Conservation (phyloP, 1,284 basidiomycete species). For the Caloboletus inedulis region DNA sequence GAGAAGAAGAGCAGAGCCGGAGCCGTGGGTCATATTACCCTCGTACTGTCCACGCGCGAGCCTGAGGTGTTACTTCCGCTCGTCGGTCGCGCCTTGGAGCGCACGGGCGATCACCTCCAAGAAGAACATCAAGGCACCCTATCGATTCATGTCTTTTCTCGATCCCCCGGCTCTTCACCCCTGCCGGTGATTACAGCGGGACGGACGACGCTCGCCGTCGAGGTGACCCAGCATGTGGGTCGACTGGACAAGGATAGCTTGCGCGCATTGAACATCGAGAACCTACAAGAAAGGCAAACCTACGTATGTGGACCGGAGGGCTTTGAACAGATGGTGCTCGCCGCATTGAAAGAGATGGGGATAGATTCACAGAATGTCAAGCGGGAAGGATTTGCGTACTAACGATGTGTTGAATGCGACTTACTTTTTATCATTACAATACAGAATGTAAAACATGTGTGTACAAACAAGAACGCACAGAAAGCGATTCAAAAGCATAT, state of each 20-base stretch:
- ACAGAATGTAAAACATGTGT: background rate
- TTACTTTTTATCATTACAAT: background rate
- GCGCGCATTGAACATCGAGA: conserved; percentile 3
- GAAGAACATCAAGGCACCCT: conserved; percentile 6
- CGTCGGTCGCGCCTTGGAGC: conserved; percentile 8
- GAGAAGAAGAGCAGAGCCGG: background rate
- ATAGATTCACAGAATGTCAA: conserved; percentile 13
- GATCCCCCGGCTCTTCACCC: background rate
- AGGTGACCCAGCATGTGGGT: conserved; percentile 14
- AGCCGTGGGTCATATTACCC: conserved; percentile 15
- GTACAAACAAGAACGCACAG: background rate
- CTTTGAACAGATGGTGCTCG: conserved; percentile 22
- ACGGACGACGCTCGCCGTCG: conserved; percentile 2
- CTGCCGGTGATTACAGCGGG: background rate
- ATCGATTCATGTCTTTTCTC: conserved; percentile 25
- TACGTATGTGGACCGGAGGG: conserved; percentile 27
- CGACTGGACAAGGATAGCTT: conserved; percentile 15
- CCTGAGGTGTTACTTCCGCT: conserved; percentile 25
- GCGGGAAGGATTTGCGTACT: conserved; percentile 26
- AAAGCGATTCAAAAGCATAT: background rate
- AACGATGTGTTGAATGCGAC: background rate
- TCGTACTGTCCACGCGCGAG: conserved; percentile 28
- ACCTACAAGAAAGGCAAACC: background rate
- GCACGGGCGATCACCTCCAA: background rate
- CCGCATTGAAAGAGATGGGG: conserved; percentile 16